Percentiles rank a stretch among this genome's conserved stretches.
Conservation (phyloP, 352 stramenopile genomes). For the Globisporangium irregulare region DNA sequence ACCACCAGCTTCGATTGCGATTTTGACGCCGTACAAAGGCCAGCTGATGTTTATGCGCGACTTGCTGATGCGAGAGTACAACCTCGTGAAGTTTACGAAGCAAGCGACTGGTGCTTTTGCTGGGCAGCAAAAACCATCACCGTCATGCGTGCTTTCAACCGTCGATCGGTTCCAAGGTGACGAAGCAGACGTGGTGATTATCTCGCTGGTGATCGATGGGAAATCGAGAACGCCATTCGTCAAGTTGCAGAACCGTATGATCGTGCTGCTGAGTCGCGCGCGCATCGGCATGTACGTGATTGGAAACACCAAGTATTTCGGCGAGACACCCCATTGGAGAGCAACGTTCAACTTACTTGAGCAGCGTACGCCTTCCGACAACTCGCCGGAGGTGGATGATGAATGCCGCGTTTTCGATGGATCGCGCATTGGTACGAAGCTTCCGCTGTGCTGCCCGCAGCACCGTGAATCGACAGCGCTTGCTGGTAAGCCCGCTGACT, state of each 20-base stretch:
- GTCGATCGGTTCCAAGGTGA: constrained; percentile 90
- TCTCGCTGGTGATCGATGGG: constrained; percentile 86
- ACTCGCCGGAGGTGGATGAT: constrained; percentile 14
- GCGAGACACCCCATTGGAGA: constrained; percentile 71
- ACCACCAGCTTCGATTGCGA: constrained; percentile 62
- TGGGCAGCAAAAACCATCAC: constrained; percentile 17
- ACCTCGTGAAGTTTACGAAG: constrained; percentile 22
- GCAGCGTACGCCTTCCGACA: constrained; percentile 41
- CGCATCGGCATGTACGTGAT: constrained; percentile 85
- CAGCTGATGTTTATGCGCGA: constrained; percentile 86
- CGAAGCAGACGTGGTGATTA: constrained; percentile 86
- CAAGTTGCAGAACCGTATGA: constrained; percentile 89
- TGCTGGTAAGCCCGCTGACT: constrained; percentile 34
- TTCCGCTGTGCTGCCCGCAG: constrained; percentile 80
- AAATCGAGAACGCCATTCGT: constrained; percentile 86
- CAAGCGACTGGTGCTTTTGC: constrained; percentile 24
- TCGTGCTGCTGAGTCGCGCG: constrained; percentile 84
- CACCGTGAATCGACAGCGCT: constrained; percentile 43
- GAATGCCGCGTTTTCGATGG: constrained; percentile 38
- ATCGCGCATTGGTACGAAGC: constrained; percentile 40
- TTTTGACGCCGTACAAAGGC: constrained; percentile 89
- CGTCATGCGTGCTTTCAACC: constrained; percentile 71
- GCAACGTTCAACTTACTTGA: constrained; percentile 60
- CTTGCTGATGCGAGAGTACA: constrained; percentile 48
- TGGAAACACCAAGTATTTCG: constrained; percentile 82